phyloP scores from a whole-genome alignment of 768 basidiomycete species.

The Psilocybe sp. region DNA sequence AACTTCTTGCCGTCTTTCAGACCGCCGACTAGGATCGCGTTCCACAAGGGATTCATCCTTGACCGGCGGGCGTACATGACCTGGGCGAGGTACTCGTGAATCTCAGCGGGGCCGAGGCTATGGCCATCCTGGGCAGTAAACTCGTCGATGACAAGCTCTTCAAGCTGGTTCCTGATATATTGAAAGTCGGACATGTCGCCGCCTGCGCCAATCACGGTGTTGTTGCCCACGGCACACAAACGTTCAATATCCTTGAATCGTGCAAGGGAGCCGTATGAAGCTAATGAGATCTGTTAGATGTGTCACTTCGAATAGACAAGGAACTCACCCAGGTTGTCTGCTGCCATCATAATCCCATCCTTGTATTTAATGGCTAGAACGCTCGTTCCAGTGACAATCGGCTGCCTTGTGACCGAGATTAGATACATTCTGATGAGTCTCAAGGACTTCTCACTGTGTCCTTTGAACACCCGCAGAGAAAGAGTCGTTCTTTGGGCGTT shows the following conservation, averaged over 20 bases:
- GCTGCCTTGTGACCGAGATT: constrained; percentile 54
- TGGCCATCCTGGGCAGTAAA: constrained; percentile 82
- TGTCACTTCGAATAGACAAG: not conserved
- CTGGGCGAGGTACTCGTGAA: constrained; percentile 89
- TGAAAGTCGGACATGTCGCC: constrained; percentile 99
- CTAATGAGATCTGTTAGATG: constrained; percentile 32
- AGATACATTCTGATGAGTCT: not conserved
- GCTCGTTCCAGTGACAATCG: constrained; percentile 95
- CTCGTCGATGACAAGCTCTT: constrained; percentile 77
- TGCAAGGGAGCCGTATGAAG: constrained; percentile 95
- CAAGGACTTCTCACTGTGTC: constrained; percentile 63
- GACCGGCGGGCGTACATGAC: constrained; percentile 87
- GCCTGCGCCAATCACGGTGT: constrained; percentile 87
- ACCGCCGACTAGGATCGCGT: constrained; percentile 89
- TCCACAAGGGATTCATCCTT: constrained; percentile 95
- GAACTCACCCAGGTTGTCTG: constrained; percentile 87
- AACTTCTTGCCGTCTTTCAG: constrained; percentile 87
- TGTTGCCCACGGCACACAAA: constrained; percentile 77
- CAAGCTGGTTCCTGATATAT: constrained; percentile 78
- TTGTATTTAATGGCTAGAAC: constrained; percentile 94
- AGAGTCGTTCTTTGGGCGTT: constrained; percentile 54
- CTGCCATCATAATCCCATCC: constrained; percentile 97
- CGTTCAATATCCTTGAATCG: constrained; percentile 94
- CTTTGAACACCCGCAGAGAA: constrained; percentile 69
- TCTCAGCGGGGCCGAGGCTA: constrained; percentile 78